Percentiles rank a stretch among this genome's conserved stretches.
Evolutionary conservation across 306 rosid genomes (phyloP).

Genomic region (Vigna hirtella): DNA sequence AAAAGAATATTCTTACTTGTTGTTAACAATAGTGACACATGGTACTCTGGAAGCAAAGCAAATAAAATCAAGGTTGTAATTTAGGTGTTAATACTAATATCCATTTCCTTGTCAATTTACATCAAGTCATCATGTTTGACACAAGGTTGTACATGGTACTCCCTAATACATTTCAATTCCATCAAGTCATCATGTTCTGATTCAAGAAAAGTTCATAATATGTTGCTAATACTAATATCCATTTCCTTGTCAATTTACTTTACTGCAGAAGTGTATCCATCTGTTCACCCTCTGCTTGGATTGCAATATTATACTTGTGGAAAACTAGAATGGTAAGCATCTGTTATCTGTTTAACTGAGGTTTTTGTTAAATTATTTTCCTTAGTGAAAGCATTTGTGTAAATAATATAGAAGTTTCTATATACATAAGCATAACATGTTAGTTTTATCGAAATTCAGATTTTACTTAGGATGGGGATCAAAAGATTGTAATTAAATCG

Average conservation of each 20-base stretch:
- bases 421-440: conserved; percentile 4
- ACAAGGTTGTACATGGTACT: background rate
- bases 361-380: conserved; percentile 26
- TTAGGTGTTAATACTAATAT: background rate
- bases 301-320: conserved; percentile 92
- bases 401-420: background rate
- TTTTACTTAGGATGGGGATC: background rate
- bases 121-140: too few species aligned
- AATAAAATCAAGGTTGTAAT: conserved; percentile 22
- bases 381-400: conserved; percentile 9
- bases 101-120: too few species aligned
- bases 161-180: background rate
- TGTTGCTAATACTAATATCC: conserved; percentile 37
- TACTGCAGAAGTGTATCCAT: conserved; percentile 75
- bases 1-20: conserved; percentile 14
- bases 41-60: conserved; percentile 24
- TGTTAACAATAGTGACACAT: background rate
- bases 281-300: conserved; percentile 86
- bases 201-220: conserved; percentile 2
- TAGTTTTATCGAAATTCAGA: background rate
- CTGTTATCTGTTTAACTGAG: conserved; percentile 28
- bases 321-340: conserved; percentile 90
- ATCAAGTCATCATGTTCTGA: background rate
- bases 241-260: conserved; percentile 31
- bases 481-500: background rate